Evolutionary conservation across 2,329 filamentous ascomycete genomes (phyloP), one percentile per base, ranked within the genome.

Genomic region (Ramularia endophylla): DNA sequence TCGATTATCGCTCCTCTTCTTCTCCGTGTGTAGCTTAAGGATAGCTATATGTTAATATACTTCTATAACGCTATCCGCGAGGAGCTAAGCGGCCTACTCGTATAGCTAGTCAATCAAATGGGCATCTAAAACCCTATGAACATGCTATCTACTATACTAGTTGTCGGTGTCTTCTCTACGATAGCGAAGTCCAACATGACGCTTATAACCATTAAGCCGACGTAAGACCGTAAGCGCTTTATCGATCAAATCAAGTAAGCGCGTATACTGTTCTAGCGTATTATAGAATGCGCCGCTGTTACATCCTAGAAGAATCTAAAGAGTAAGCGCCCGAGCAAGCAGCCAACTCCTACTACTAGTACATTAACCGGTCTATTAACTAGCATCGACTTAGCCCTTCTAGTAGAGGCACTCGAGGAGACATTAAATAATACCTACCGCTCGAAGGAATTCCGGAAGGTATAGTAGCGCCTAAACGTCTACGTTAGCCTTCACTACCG

Each of bases 21-120:
- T n/a, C 17, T 36, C 20, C 18, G 18, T 6, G 8, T 36, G 8
- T 36, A 36, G 33, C 18, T 36, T 12, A 36, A 36, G 33, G 19
- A 36, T 22, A 7, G 27, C 3, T 36, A 36, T 36, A 17, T 36
- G 5, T 19, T 22, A n/a, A 5, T 9, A 12, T 36, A 22, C 8
- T 36, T 36, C 5, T 20, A 20, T 3, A 15, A 36, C 3, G 19
- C 16, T 22, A 25, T 22, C 27, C 20, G 12, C 18, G 27, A 36
- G 33, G 3, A 22, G 18, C 13, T 36, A 11, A 9, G 11, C 17
- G 15, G n/a, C 15, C 15, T 36, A 20, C 7, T 36, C n/a, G n/a
- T n/a, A n/a, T n/a, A n/a, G n/a, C n/a, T n/a, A n/a, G n/a, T n/a
- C n/a, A n/a, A n/a, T 9, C 15, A 8, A 11, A 25, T 3, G 17